Evolutionary conservation across 192 early-diverging fungal genomes (phyloP), one percentile per base, ranked within the genome.

Genomic region (Entomortierella lignicola): DNA sequence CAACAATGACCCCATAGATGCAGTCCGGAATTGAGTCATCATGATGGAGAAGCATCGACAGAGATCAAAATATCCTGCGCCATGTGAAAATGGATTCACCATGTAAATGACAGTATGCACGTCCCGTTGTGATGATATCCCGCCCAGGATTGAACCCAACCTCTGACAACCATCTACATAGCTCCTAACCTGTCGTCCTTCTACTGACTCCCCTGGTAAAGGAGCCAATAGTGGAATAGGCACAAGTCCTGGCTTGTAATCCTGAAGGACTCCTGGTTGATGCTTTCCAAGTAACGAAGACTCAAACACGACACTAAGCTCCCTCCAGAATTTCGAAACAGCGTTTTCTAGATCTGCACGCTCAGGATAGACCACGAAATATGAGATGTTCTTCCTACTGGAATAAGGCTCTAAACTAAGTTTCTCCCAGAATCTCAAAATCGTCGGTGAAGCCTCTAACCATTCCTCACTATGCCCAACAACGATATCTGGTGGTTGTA

Each of bases 401-500:
- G 85, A 87, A 41, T 85, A 87, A 1, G 88, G 88, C 51, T 82
- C 86, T 27, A 89, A 58, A 41, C 86, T 83, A 25, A 86, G 63
- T 8, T 85, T 87, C 27, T 89, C 88, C 88, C 88, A 89, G 55
- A 86, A 89, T 11, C 71, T 69, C 8, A 89, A 37, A 18, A 87
- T 71, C 2, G 85, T 82, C 6, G 88, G 82, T 8, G 88, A 81
- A 6, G 77, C 83, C 55, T 86, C 88, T 8, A 80, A 63, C 77
- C 82, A 87, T 15, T 89, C 80, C 30, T 86, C 85, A 21, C 86
- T 81, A 1, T 82, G 72, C n/a, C 85, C 77, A 23, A 87, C 83
- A 13, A 86, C 83, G 57, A 89, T 80, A 55, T 87, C 84, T 2
- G 86, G 86, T 2, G 86, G 64, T 4, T 60, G 72, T 4, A 89